Evolutionary conservation across 805 yeast species (phyloP), one percentile per base, ranked within the genome.

Genomic region (Scheffersomyces spartinae): DNA sequence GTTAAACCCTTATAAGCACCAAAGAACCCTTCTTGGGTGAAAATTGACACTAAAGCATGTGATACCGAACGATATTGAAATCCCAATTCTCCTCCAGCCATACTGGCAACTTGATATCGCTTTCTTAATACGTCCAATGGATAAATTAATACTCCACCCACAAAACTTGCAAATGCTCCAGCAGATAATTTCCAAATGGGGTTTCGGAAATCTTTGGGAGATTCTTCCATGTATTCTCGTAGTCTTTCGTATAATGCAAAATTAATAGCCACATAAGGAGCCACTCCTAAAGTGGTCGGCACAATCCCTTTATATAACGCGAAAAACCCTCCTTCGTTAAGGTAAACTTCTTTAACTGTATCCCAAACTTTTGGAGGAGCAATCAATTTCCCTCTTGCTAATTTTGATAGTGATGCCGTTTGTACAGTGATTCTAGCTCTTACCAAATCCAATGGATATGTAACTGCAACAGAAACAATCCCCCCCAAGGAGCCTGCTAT

Each of bases 231-330:
- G 27, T 57, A 43, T 31, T 77, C 91, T 34, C 85, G 71, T 36
- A 85, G 44, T 33, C 69, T 73, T 44, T 91, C 97, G 57, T 86
- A 88, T 23, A 84, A 73, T 2, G 95, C 78, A 47, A 88, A 88
- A 52, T 86, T 88, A 26, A 88, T 68, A 4, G 95, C 95, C 17
- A 84, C 95, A 44, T 86, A 91, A 1, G 97, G 96, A 1, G 95
- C 96, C 12, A 91, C 95, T 2, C 97, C 96, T 30, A 82, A 53
- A 2, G 86, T 72, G 0, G 97, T 88, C n/a, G 97, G 95, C 33
- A 76, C 59, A 8, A 86, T 61, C 3, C 98, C 98, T 26, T 86
- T 63, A 46, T 82, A 88, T 9, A 88, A 57, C 0, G 85, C 94
- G 2, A 45, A 33, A 6, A 83, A 13, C 0, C 95, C 95, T 18